Base-by-base conservation (phyloP, 2,329 filamentous ascomycete species). In the Magnaporthiopsis rhizophila region DNA sequence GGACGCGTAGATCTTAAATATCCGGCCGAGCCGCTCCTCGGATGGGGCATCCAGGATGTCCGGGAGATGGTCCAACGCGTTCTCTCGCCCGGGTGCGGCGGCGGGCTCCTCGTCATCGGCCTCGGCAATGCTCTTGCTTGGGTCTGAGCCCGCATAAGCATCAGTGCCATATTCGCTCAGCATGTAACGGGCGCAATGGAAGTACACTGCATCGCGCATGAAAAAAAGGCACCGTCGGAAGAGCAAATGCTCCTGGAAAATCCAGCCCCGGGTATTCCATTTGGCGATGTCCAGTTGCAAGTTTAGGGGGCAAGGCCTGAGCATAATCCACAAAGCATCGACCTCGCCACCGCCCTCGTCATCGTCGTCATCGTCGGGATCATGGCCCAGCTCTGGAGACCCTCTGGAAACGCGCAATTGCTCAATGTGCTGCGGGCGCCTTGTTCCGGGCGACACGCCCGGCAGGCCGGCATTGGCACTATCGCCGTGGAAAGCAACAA, bases 171-270 rank as follows among this genome's bases (percentile, higher is more conserved):
- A 30, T 21, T 59, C 58, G 28, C 58, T 30, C 12, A 59, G 58
- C 8, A 30, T 36, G 21, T 30, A 15, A n/a, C 34, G 58, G 8
- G 28, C 58, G 15, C 58, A 59, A 2, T 59, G 58, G 58, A 59
- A 59, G 18, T 59, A 59, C 15, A 59, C 58, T 21, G 58, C 30
- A 59, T 34, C 34, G 11, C 28, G 58, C 28, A 30, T 12, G 28
- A 59, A 59, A 30, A 32, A 59, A 15, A 59, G 30, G 15, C 58
- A 36, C 24, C 58, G 58, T 34, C 58, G 58, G 13, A 30, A 59
- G 9, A 59, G 58, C 21, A 59, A 12, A n/a, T 34, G 58, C 30
- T 59, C 58, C 28, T 59, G 58, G 28, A 59, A n/a, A 30, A 59
- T 59, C 58, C 58, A 59, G 21, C 58, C 58, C 8, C 58, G 11